Evolutionary conservation across 352 stramenopile species (phyloP), one percentile per base, ranked within the genome.

Genomic region (Phytophthora idaei): DNA sequence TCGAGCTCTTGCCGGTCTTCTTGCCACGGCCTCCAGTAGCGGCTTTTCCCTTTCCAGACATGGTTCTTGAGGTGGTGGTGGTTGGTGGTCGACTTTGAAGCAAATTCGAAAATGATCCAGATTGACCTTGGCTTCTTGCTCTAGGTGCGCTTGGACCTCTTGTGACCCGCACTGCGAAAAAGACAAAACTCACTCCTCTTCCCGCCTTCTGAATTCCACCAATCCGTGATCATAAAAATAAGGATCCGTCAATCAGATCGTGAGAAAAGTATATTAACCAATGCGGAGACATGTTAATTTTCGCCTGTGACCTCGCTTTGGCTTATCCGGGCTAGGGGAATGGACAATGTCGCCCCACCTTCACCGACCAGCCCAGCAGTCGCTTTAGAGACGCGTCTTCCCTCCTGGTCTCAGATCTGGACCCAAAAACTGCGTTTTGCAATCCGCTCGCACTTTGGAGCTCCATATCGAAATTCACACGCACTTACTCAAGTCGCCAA

Each of bases 41-140:
- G 45, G 74, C 71, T 76, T 91, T 91, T 78, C 83, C 83, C 65
- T 92, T 92, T 75, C 83, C 83, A 81, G 83, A 88, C 83, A 92
- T 92, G 46, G 25, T 77, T 28, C 61, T 74, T 75, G 57, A 61
- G 54, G 32, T 72, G 59, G 44, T 45, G 60, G 57, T 85, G 42
- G 70, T 61, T 78, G 66, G 45, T 81, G 44, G 55, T 81, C 73
- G 71, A 64, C 65, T 70, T 67, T 64, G 44, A 71, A 65, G 79
- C 69, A 69, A 76, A 80, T 78, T 78, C 53, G 55, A 76, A 52
- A 73, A 73, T 78, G 71, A 71, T 21, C 37, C 15, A 34, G 15
- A 5, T 37, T 27, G 28, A 12, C 25, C 21, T 36, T 0, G 15
- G 44, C 17, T 27, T 31, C 4, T 27, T 44, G 48, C 31, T 56